Evolutionary conservation across 2,329 filamentous ascomycete species (phyloP).

Genomic region (Phyllosticta citrichinensis): DNA sequence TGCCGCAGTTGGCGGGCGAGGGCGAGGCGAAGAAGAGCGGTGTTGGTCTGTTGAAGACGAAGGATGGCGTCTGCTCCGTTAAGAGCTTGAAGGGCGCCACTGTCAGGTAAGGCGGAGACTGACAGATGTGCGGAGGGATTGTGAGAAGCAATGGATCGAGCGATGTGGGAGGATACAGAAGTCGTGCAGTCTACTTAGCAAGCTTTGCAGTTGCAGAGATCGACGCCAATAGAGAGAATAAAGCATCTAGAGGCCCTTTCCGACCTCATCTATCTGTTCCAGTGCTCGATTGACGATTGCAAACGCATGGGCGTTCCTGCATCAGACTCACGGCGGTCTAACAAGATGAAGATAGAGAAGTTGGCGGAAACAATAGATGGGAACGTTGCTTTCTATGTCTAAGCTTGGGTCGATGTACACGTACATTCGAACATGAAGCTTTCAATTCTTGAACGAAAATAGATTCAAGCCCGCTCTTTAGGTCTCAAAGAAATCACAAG

Average conservation of each 20-base stretch:
- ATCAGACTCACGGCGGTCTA: background rate
- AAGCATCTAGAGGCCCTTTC: too few relatives aligned
- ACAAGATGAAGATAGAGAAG: too few relatives aligned
- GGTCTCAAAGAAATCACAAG: background rate
- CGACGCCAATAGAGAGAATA: too few relatives aligned
- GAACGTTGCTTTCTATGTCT: background rate
- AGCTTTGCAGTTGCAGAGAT: too few relatives aligned
- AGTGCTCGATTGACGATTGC: too few relatives aligned
- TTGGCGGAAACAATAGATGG: background rate
- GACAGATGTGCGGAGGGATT: too few relatives aligned
- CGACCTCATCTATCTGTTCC: too few relatives aligned
- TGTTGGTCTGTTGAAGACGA: constrained; percentile 59
- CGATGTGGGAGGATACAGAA: too few relatives aligned
- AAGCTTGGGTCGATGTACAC: background rate
- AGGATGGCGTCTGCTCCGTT: constrained; percentile 75
- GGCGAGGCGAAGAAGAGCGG: constrained; percentile 47
- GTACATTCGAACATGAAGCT: background rate
- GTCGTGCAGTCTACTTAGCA: too few relatives aligned
- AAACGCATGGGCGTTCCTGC: too few relatives aligned
- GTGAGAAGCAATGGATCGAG: too few relatives aligned
- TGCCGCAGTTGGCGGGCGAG: constrained; percentile 66
- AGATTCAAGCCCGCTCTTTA: background rate
- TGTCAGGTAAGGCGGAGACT: constrained; percentile 53
- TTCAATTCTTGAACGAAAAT: background rate
- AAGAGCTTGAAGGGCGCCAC: constrained; percentile 68